Conservation (phyloP, 2,329 filamentous ascomycete genomes). For the Colletotrichum kahawae region DNA sequence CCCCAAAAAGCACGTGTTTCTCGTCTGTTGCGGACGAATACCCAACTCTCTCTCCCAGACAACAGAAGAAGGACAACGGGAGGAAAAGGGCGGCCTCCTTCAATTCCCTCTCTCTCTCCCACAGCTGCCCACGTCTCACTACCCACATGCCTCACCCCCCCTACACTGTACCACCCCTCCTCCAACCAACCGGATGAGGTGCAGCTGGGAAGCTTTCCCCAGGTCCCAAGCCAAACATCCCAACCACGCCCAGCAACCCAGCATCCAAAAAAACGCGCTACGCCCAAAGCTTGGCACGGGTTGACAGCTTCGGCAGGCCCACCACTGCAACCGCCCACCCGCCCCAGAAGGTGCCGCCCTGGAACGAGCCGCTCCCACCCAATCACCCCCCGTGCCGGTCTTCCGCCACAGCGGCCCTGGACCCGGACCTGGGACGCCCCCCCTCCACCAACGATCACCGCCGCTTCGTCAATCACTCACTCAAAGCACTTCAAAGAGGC, state of each 20-base stretch:
- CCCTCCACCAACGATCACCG: not conserved
- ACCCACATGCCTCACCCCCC: not conserved
- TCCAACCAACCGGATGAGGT: not conserved
- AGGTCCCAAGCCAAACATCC: conserved; percentile 6
- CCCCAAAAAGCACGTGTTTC: not conserved
- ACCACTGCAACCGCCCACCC: not conserved
- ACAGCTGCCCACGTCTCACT: not conserved
- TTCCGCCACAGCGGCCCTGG: not conserved
- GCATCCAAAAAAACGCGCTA: not conserved
- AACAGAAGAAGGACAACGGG: not conserved
- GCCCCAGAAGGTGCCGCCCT: not conserved
- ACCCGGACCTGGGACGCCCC: not conserved
- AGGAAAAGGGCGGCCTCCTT: conserved; percentile 1
- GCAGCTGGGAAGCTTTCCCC: conserved; percentile 1
- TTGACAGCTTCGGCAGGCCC: conserved; percentile 4
- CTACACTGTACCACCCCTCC: not conserved
- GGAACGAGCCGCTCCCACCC: not conserved
- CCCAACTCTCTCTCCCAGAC: not conserved
- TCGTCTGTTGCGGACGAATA: not conserved
- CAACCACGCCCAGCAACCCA: not conserved
- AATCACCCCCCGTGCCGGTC: conserved; percentile 14
- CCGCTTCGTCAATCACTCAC: not conserved
- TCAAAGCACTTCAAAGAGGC: not conserved
- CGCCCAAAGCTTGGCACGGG: conserved; percentile 19
- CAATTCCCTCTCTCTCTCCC: not conserved